phyloP scores from a whole-genome alignment of 805 yeast species.

The Dipodascopsis tothii region DNA sequence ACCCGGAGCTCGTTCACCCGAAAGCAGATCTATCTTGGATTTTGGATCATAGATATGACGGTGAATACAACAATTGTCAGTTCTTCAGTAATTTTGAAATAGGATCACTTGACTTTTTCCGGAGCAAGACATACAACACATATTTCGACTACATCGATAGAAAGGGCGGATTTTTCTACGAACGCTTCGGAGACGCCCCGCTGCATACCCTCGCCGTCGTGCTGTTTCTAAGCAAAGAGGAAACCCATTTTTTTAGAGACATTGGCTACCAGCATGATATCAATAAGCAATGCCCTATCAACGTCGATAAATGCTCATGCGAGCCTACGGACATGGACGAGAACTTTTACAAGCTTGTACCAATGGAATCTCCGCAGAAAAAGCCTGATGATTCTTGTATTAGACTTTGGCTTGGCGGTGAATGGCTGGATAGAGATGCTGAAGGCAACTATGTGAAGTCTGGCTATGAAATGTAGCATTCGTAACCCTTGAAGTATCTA shows the following conservation, averaged over 20 bases:
- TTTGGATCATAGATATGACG: slow-evolving; percentile 53
- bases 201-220: slow-evolving; percentile 60
- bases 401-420: slow-evolving; percentile 25
- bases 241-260: slow-evolving; percentile 53
- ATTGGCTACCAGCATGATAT: slow-evolving; percentile 49
- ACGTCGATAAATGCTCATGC: slow-evolving; percentile 20
- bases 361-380: slow-evolving; percentile 22
- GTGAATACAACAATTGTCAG: slow-evolving; percentile 65
- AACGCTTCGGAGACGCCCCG: slow-evolving; percentile 77
- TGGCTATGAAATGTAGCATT: slow-evolving; percentile 12
- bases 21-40: slow-evolving; percentile 32
- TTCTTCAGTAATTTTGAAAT: slow-evolving; percentile 75
- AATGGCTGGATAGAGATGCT: slow-evolving; percentile 20
- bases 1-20: slow-evolving; percentile 52
- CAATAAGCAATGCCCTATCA: slow-evolving; percentile 21
- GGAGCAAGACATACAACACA: slow-evolving; percentile 45
- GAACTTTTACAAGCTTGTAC: slow-evolving; percentile 23
- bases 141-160: slow-evolving; percentile 53
- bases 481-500: background rate
- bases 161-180: slow-evolving; percentile 64
- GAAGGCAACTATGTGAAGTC: slow-evolving; percentile 10
- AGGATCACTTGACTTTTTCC: slow-evolving; percentile 51
- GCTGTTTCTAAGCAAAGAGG: slow-evolving; percentile 43
- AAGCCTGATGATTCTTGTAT: slow-evolving; percentile 24
- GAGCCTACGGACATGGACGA: slow-evolving; percentile 21